These are phyloP conservation scores for Lineolata rhizophorae DNA, from an alignment of 495 filamentous ascomycete genomes.

Conservation along the genomic window DNA sequence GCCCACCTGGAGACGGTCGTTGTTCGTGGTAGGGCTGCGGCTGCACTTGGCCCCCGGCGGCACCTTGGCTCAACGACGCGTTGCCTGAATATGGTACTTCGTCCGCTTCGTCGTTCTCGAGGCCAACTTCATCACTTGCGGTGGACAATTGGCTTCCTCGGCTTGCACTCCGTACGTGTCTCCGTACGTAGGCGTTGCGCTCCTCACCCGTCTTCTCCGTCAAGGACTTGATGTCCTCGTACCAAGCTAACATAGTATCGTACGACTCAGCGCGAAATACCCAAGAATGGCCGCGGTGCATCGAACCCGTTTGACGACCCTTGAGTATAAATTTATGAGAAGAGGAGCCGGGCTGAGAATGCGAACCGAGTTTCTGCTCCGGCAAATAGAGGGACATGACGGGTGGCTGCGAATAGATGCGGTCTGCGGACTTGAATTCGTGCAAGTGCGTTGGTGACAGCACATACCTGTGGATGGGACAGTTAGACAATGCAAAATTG, in stretches of 20 bases:
- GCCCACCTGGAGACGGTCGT: constrained; percentile 64
- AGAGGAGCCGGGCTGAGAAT: constrained; percentile 60
- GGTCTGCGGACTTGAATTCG: constrained; percentile 86
- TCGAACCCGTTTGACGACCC: constrained; percentile 74
- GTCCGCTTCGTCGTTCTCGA: constrained; percentile 79
- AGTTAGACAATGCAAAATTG: neutral
- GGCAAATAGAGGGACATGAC: constrained; percentile 92
- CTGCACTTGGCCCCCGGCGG: constrained; percentile 10
- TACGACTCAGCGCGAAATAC: constrained; percentile 89
- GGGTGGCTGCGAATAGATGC: constrained; percentile 44
- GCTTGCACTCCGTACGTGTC: constrained; percentile 54
- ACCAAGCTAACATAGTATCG: constrained; percentile 96
- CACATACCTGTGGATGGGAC: constrained; percentile 53
- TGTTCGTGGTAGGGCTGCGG: constrained; percentile 6
- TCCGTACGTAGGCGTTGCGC: constrained; percentile 62
- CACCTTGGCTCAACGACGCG: constrained; percentile 13
- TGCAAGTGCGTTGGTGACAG: constrained; percentile 90
- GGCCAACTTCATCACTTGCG: constrained; percentile 46
- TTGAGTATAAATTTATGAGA: constrained; percentile 99
- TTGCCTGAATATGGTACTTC: constrained; percentile 22
- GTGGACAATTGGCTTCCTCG: constrained; percentile 41
- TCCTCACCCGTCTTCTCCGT: constrained; percentile 81
- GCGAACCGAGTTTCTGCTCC: constrained; percentile 86
- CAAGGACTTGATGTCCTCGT: constrained; percentile 69
- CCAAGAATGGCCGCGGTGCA: constrained; percentile 94